Base-by-base conservation (phyloP, 1,284 basidiomycete species). In the Ustilago lituana region DNA sequence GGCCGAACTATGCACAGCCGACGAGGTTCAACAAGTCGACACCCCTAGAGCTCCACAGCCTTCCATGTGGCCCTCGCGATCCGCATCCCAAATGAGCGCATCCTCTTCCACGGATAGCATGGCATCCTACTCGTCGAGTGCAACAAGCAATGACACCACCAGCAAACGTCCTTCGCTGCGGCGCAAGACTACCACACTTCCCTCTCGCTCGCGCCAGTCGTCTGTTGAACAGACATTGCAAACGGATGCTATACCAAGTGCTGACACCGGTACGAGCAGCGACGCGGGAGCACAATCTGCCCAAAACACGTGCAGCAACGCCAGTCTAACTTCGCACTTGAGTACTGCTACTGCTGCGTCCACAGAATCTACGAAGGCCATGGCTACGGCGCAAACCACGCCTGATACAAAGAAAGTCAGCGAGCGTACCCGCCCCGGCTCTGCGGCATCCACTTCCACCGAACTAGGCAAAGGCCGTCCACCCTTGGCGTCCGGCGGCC, bases 121-220 rank as follows among this genome's bases (percentile, higher is more conserved):
- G 20, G 23, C 31, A 17, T 55, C 60, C 14, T 24, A 35, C 41
- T 32, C 54, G 3, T 47, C 54, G 8, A 46, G 35, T 8, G 38
- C 49, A 8, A 11, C 33, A 12, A 53, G 40, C 43, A 32, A 23
- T 36, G 29, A 12, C 4, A 35, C 44, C 4, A 33, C 43, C 15
- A 51, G 19, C 37, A 54, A 47, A 17, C 37, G 54, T 23, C 55
- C 56, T 22, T 60, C 57, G 4, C 22, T 64, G 27, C 44, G 61
- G 14, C 52, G 65, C 27, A 68, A 68, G 24, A 55, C 59, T 1
- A 62, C 55, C 26, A 45, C 65, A 22, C 52, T 68, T 14, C 59
- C 59, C 2, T 47, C 58, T 24, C 54, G 59, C 3, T 68, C 65
- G n/a, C 65, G 65, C 4, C 59, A 68, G n/a, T 58, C 65, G 2